Evolutionary conservation across 2,329 filamentous ascomycete species (phyloP), one percentile per base, ranked within the genome.

Genomic region (Madurella mycetomatis): DNA sequence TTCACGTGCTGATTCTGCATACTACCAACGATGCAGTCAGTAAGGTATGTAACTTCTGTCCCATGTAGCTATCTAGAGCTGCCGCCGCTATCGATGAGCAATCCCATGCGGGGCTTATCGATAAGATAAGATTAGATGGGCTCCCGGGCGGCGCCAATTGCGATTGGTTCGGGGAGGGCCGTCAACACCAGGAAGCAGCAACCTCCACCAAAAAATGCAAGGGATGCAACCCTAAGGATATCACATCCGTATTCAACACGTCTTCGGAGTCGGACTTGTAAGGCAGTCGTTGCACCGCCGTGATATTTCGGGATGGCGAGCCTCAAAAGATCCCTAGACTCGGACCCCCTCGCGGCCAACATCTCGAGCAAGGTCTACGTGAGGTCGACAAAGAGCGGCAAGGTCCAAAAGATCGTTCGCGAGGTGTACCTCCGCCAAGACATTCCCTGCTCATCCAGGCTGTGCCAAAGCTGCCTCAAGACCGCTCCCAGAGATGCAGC

Each of bases 341-440:
- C 73, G 25, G 80, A 83, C 52, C 73, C 79, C 11, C 69, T 76
- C 56, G 80, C 85, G 31, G 78, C 86, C 45, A 95, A 88, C 67
- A 87, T 97, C 61, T 92, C 91, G 32, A 96, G 88, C 81, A 99
- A 97, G 75, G 85, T 95, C 65, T 99, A 95, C 69, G 89, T 99
- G 60, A 84, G 94, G 57, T 96, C 94, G 25, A 95, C 92, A 46
- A 92, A 90, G 73, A 94, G 85, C 72, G 94, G 94, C 72, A 96
- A 96, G 76, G 92, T 97, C 56, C 94, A 97, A 72, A 99, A 99
- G 79, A 95, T 99, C 67, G 94, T 99, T 62, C 85, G 92, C 66
- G 94, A 99, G 76, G 81, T 97, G 60, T 99, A 99, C 73, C 80
- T 99, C 58, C 85, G 94, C 71, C 89, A 92, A 74, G 94, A 99